Evolutionary conservation across 495 filamentous ascomycete genomes (phyloP).

Genomic region (Saxophila tyrrhenica): DNA sequence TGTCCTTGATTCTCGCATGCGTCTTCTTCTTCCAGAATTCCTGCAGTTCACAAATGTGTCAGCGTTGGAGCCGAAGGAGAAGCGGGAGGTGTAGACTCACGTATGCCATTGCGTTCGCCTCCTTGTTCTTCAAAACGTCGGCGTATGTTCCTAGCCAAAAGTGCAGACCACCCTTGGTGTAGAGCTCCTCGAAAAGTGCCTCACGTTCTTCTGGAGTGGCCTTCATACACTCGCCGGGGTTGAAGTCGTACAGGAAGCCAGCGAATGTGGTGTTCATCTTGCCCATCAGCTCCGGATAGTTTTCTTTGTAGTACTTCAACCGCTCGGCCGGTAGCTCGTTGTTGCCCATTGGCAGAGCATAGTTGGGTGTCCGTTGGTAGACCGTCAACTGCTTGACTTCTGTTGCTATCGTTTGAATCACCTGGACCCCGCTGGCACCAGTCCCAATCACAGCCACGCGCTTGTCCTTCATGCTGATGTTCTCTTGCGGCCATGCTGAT

Average conservation of each 20-base stretch:
- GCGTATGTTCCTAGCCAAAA: conserved; percentile 40
- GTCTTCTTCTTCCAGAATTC: conserved; percentile 46
- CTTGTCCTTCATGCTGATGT: conserved; percentile 40
- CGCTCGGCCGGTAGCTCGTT: conserved; percentile 12
- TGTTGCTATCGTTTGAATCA: conserved; percentile 35
- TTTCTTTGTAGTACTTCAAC: conserved; percentile 22
- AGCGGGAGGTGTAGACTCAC: background rate
- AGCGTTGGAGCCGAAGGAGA: background rate
- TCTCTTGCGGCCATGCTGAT: conserved; percentile 45
- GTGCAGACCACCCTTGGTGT: conserved; percentile 37
- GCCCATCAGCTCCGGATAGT: conserved; percentile 25
- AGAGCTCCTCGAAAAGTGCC: conserved; percentile 36
- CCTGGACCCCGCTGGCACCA: conserved; percentile 37
- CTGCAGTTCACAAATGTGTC: conserved; percentile 22
- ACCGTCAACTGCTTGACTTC: conserved; percentile 31
- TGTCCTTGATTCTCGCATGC: conserved; percentile 39
- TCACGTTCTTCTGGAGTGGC: conserved; percentile 35
- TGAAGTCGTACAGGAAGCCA: conserved; percentile 35
- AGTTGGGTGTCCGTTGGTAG: conserved; percentile 34
- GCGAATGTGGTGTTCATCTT: conserved; percentile 28
- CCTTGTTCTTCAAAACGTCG: conserved; percentile 33
- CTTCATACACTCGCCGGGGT: conserved; percentile 33
- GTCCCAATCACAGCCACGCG: conserved; percentile 48
- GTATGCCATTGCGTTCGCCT: background rate
- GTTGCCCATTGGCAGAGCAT: conserved; percentile 18